Base-by-base conservation (phyloP, 192 early-diverging fungal species). In the Oehlia diaphana region DNA sequence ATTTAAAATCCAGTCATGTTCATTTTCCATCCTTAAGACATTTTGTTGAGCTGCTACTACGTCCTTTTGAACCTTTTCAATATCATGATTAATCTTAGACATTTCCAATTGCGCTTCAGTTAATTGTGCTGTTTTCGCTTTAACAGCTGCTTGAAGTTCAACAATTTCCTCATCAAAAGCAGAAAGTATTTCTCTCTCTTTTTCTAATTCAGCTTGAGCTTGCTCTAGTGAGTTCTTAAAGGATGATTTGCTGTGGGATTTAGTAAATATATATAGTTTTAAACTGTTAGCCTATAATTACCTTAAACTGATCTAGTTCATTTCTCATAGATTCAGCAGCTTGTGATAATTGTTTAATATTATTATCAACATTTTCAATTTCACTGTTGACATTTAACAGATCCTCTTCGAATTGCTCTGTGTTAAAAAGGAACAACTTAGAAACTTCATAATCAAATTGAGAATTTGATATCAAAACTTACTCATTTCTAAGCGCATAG, bases 1-100 rank as follows among this genome's bases (percentile, higher is more conserved):
- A 82, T 96, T 95, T 16, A 77, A 67, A 71, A 99, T 99, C 98
- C 98, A 99, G 6, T 91, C 90, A 72, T 93, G 79, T 37, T 86
- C 83, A 9, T 79, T 81, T 81, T 90, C 87, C 62, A 94, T 80
- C 2, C 85, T 83, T 19, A 84, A 64, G 3, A 93, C 80, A 13
- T 80, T 82, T 14, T 85, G 86, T 53, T 86, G 75, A 2, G 88
- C 77, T 37, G 83, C 81, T 53, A 86, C 83, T 35, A 91, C 88
- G 28, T 95, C 91, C 33, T 88, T 88, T 75, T 91, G 86, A 67
- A 88, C 90, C 8, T 89, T 85, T 64, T 96, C 94, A 9, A 93
- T 86, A 80, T 96, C 95, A 76, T 94, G 94, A 21, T 84, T 81
- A 37, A 95, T 77, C 83, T 94, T 92, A 84, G 97, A 92, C n/a